Base-by-base conservation (phyloP, 768 basidiomycete species). In the Lactarius akahatsu region DNA sequence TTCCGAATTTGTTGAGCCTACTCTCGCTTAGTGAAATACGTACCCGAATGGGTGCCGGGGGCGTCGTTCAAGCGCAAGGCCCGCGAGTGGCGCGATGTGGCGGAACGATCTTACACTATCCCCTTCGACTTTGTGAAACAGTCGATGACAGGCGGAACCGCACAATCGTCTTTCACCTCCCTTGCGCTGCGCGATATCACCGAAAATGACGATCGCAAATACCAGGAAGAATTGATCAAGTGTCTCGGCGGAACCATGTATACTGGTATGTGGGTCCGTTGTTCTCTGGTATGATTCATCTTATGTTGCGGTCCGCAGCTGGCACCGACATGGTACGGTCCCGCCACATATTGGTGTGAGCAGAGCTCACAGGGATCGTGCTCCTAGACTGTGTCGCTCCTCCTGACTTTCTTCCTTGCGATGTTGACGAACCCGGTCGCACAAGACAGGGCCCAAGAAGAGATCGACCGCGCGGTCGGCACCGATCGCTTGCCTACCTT, bases 391-490 rank as follows among this genome's bases (percentile, higher is more conserved):
- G 66, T 68, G 15, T 64, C 71, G 2, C 52, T 70, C 30, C 18
- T 71, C 9, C 40, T 62, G 58, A 67, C 71, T 1, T 73, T 74
- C 59, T 62, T 73, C 59, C 66, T 72, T 20, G 72, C 65, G 4
- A 72, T 73, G 72, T 61, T 65, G 45, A 69, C 69, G 65, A 63
- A 69, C 61, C 76, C 71, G 1, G 69, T 57, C 0, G 72, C 70
- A 2, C 69, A 71, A 60, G 23, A 18, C 1, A 64, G 64, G 57
- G 73, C 70, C 3, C 74, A 73, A 55, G 69, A 72, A 52, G 74
- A 76, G 58, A 65, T 76, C 6, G 75, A 76, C 54, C 54, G 57
- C 6, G 70, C 75, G 2, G 50, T 75, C 4, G 73, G 74, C 20
- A 59, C 23, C 4, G 68, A 73, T 20, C 70, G 74, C 20, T 58